Evolutionary conservation across 495 filamentous ascomycete genomes (phyloP).

Genomic region (Pyronema domesticum): DNA sequence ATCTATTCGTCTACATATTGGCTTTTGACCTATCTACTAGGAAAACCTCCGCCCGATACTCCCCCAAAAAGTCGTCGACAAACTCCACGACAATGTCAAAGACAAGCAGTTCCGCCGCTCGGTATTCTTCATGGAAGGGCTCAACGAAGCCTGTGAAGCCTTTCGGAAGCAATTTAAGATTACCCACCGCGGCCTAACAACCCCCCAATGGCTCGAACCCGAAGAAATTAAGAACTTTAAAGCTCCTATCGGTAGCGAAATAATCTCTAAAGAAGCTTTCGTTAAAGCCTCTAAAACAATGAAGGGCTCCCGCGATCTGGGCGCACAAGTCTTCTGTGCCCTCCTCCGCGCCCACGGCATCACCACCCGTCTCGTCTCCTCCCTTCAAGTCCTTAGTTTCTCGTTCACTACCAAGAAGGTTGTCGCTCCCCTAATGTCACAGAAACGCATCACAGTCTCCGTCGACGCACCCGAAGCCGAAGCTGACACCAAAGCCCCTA

Average conservation of each 20-base stretch:
- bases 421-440: background rate
- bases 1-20: background rate
- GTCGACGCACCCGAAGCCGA: background rate
- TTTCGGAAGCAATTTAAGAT: conserved; percentile 51
- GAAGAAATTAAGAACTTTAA: conserved; percentile 40
- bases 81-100: conserved; percentile 44
- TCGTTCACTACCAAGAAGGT: conserved; percentile 31
- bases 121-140: conserved; percentile 57
- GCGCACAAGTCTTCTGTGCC: conserved; percentile 77
- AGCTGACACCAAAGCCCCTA: background rate
- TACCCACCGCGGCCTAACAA: conserved; percentile 25
- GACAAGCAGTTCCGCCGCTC: conserved; percentile 53
- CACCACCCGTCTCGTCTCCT: conserved; percentile 78
- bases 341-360: conserved; percentile 61
- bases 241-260: conserved; percentile 27
- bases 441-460: background rate
- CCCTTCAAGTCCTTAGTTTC: conserved; percentile 68
- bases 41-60: conserved; percentile 41
- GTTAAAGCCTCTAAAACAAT: conserved; percentile 43
- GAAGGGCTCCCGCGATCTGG: conserved; percentile 69
- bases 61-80: conserved; percentile 38
- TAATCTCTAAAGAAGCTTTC: conserved; percentile 51
- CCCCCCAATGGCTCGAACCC: conserved; percentile 25
- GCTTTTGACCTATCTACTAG: conserved; percentile 17
- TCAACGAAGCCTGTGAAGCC: conserved; percentile 47